Evolutionary conservation across 2,329 filamentous ascomycete species (phyloP), one percentile per base, ranked within the genome.

Genomic region (Paecilomyces fulvus): DNA sequence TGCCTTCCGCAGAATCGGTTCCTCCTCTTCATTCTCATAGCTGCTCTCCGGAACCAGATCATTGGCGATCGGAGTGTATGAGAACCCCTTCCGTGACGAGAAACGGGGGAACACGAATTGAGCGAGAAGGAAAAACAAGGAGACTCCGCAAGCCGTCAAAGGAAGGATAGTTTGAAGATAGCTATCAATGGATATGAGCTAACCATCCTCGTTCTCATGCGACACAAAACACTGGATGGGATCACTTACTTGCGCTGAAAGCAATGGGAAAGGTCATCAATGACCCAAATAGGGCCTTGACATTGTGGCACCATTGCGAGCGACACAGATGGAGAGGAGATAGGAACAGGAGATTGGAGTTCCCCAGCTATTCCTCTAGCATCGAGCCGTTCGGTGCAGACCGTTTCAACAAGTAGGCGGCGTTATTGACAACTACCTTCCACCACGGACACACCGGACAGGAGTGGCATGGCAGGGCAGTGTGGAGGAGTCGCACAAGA

Each of bases 121-220:
- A 63, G 80, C 68, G 20, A 80, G 63, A 56, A 96, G 81, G 63
- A 85, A 79, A 54, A 88, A 69, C 62, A 92, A 70, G 6, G 94
- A 97, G 25, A 88, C 64, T 60, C 75, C 80, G 71, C 91, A 83
- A 57, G 87, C 79, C 59, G 86, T 75, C 59, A 94, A 77, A 55
- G 94, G 94, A 55, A 97, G 80, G 51, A 95, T 78, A 59, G 89
- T 84, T 73, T 89, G 86, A 55, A 95, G 82, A 71, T 89, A 92
- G 72, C 89, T 92, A 70, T 58, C 61, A 58, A 55, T 53, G 50
- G 23, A 55, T 31, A 49, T 65, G 37, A 62, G 69, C 54, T 65
- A 51, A n/a, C 3, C 5, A 10, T 14, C 31, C 12, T 3, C 14
- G 20, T 43, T 43, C 37, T 43, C 20, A 53, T 43, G 59, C 43